Percentiles rank a stretch among this genome's conserved stretches.
Evolutionary conservation across 805 yeast species (phyloP).

Genomic region (Zygoascus biomembranicola): DNA sequence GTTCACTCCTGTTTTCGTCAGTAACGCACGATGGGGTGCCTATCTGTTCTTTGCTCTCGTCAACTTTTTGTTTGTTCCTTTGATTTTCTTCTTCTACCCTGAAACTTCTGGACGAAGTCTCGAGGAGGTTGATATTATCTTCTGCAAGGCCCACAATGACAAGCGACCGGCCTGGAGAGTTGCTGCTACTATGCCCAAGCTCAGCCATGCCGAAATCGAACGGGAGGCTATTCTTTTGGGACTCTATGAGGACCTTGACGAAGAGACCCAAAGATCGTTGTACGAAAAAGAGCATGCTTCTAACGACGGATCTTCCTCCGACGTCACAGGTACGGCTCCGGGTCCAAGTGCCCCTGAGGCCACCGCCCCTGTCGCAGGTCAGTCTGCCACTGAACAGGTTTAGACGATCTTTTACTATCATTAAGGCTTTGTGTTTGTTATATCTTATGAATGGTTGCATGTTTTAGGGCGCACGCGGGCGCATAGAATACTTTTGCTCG

Average conservation of each 20-base stretch:
- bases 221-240: conserved; percentile 53
- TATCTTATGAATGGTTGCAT: neutral
- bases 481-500: too few species aligned
- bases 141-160: conserved; percentile 52
- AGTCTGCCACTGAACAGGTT: neutral
- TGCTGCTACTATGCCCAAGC: conserved; percentile 54
- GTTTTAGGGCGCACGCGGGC: neutral
- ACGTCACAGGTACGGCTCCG: neutral
- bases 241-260: conserved; percentile 23
- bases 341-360: neutral
- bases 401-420: neutral
- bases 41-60: conserved; percentile 62
- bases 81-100: conserved; percentile 61
- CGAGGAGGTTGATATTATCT: conserved; percentile 59
- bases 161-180: conserved; percentile 53
- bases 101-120: conserved; percentile 70
- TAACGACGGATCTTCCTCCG: neutral
- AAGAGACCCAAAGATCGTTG: conserved; percentile 5
- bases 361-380: too few species aligned
- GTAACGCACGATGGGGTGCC: conserved; percentile 45
- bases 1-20: conserved; percentile 52
- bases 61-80: conserved; percentile 51
- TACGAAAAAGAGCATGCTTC: conserved; percentile 5
- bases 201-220: conserved; percentile 50
- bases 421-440: neutral